Conservation (phyloP, 208 protist genomes). For the Angomonas ambiguus region DNA sequence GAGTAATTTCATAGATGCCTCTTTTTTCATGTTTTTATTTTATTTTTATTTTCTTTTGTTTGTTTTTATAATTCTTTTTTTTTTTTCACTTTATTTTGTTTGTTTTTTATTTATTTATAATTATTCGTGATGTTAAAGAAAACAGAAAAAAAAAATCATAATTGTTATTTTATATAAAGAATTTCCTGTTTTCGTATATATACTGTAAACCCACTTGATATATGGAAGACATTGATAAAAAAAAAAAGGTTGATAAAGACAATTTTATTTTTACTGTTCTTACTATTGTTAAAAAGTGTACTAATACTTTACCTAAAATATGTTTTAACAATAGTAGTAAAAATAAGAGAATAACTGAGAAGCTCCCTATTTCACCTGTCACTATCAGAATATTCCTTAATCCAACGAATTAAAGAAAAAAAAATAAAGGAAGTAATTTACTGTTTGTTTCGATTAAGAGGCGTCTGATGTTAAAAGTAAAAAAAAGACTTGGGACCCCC, state of each 20-base stretch:
- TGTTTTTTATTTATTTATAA: slow-evolving; percentile 11
- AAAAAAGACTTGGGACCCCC: too few species aligned
- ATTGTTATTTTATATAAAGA: too few species aligned
- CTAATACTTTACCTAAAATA: neutral
- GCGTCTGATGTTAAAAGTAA: too few species aligned
- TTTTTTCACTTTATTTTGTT: slow-evolving; percentile 16
- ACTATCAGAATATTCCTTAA: too few species aligned
- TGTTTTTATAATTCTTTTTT: slow-evolving; percentile 4
- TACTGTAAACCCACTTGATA: too few species aligned
- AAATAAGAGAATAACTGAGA: neutral
- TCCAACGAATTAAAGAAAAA: neutral
- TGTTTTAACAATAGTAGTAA: neutral
- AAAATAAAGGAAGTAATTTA: neutral
- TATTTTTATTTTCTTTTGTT: neutral
- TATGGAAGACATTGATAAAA: too few species aligned
- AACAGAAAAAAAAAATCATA: slow-evolving; percentile 6
- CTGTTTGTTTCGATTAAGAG: neutral
- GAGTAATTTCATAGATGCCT: neutral
- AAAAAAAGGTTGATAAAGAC: slow-evolving; percentile 4
- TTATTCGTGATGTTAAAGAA: neutral
- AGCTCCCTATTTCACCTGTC: too few species aligned
- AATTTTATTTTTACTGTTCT: slow-evolving; percentile 18
- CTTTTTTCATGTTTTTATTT: slow-evolving; percentile 11
- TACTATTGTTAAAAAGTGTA: neutral
- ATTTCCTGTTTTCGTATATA: too few species aligned